Evolutionary conservation across 2,329 filamentous ascomycete genomes (phyloP), one percentile per base, ranked within the genome.

Genomic region (Penicillium sp.): DNA sequence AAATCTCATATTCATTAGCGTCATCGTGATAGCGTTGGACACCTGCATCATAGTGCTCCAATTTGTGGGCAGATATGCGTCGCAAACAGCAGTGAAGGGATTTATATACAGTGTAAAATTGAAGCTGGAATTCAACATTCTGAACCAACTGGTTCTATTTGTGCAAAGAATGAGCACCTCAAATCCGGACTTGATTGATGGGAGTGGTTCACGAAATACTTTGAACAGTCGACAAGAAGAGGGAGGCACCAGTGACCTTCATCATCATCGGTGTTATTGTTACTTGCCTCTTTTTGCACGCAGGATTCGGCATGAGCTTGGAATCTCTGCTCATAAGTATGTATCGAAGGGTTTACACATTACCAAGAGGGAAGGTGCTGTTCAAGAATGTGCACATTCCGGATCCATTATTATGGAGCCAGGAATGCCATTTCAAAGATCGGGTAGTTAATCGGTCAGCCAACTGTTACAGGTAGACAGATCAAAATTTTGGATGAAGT

Each of bases 41-140:
- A 48, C 44, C 29, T 21, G 29, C 31, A 48, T 58, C 18, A 23
- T 58, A 18, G 34, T 50, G 16, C 45, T 58, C 21, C 28, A 52
- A 28, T 58, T 53, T 51, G 21, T 36, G 34, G 56, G 56, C 18
- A 29, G 46, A 28, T 55, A 55, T 44, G 33, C 56, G 10, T 48
- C 45, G 18, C 56, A 58, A 31, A 55, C 52, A 19, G 49, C 52
- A 14, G 40, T 52, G 21, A 55, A 55, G 24, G 49, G 45, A 18
- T 51, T 58, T 16, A 50, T 53, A 33, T 58, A 58, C 52, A 58
- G 56, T 33, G 52, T 58, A 31, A 53, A 58, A 44, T 31, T 58
- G 46, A 58, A 58, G 36, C 18, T 58, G 45, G 56, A 58, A 40
- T 58, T 50, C 40, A 44, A 44, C 14, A 58, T 53, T 29, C 36